phyloP scores from a whole-genome alignment of 139 green algal species.

The Microglena sp. region DNA sequence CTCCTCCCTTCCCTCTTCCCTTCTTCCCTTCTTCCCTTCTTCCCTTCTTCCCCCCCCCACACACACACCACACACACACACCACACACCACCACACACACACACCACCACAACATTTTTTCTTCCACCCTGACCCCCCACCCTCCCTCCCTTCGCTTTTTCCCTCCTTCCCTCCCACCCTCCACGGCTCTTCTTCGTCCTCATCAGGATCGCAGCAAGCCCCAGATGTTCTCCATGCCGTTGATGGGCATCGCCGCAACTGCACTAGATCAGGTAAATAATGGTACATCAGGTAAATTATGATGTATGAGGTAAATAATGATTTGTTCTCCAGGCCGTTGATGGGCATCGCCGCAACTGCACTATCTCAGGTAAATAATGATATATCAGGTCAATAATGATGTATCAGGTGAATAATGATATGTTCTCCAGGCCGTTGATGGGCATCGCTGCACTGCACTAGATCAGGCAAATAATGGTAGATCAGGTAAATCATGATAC shows the following conservation, averaged over 20 bases:
- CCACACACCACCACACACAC: no score
- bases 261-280: conserved; percentile 68
- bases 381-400: neutral
- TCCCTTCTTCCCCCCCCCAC: no score
- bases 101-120: no score
- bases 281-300: neutral
- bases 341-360: neutral
- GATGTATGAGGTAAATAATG: no score
- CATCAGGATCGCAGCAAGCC: conserved; percentile 30
- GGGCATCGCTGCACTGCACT: conserved; percentile 25
- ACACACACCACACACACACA: no score
- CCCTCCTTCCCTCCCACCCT: no score
- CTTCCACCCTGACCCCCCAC: no score
- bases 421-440: neutral
- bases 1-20: no score
- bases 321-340: neutral
- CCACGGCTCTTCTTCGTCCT: neutral
- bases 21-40: no score
- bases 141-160: no score
- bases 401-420: no score
- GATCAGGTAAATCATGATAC: no score
- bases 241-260: conserved; percentile 85
- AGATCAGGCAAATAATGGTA: conserved; percentile 47
- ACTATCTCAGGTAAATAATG: conserved; percentile 61
- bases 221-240: conserved; percentile 80